Conservation (phyloP, 805 yeast genomes). For the Wickerhamomyces bisporus region DNA sequence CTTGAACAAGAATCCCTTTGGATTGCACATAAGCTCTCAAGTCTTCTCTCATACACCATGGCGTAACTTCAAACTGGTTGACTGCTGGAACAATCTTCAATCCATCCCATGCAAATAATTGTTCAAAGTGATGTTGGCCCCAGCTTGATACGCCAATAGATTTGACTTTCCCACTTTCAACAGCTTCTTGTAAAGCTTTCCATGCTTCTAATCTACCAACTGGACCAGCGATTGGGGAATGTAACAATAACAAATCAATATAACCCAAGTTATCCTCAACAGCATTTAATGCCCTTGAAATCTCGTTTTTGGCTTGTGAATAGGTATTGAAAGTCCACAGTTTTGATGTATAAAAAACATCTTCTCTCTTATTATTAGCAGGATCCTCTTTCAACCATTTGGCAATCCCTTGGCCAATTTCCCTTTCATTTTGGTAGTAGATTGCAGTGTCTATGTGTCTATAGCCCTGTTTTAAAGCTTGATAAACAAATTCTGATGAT, state of each 20-base stretch:
- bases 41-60: conserved; percentile 40
- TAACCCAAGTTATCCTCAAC: conserved; percentile 52
- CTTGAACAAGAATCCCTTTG: conserved; percentile 48
- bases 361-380: conserved; percentile 39
- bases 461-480: conserved; percentile 62
- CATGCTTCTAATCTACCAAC: conserved; percentile 58
- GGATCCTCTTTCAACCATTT: conserved; percentile 45
- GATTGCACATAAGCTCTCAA: conserved; percentile 38
- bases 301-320: conserved; percentile 49
- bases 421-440: conserved; percentile 58
- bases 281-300: conserved; percentile 45
- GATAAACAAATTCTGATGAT: conserved; percentile 40
- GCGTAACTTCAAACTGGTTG: conserved; percentile 62
- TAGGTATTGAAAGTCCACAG: conserved; percentile 54
- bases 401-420: conserved; percentile 54
- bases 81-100: conserved; percentile 59
- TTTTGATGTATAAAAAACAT: conserved; percentile 64
- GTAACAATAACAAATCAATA: conserved; percentile 68
- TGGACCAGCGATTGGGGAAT: conserved; percentile 54
- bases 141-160: conserved; percentile 78
- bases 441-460: conserved; percentile 74
- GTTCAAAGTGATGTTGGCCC: conserved; percentile 57
- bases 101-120: conserved; percentile 56
- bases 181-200: conserved; percentile 73
- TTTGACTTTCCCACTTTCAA: conserved; percentile 51